Base-by-base conservation (phyloP, 306 rosid species). In the Luffa aegyptiaca region DNA sequence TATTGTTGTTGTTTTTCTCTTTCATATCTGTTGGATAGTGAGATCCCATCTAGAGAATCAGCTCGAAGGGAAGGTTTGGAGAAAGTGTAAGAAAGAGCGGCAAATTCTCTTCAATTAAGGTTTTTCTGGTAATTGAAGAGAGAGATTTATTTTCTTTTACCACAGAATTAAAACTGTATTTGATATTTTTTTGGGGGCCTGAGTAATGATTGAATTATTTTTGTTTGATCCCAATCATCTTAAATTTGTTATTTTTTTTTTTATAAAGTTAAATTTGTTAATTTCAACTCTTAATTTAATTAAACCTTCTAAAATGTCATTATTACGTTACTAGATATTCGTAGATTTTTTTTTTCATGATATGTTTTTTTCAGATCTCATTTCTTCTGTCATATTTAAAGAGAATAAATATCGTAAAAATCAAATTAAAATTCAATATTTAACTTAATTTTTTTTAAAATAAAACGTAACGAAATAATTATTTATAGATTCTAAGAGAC, bases 21-120 rank as follows among this genome's bases (percentile, higher is more conserved):
- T 51, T 72, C 59, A 26, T 48, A 72, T 48, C 78, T 51, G 8
- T 74, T 51, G 46, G 48, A 49, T 51, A 74, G 58, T 51, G 78
- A 74, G 78, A 74, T 31, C 78, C 78, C 78, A 74, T 51, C 63
- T 52, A 35, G 31, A 51, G 58, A 52, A 74, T 51, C 78, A 14
- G 59, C 44, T 48, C 42, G 5, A 31, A 26, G 21, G 3, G 58
- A 72, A 13, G 41, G 35, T 46, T n/a, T 1, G 37, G 75, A 26
- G 77, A 20, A 14, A 26, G 20, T 26, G 6, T 46, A 45, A 45
- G 1, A 21, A 71, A 71, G 26, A 11, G 39, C 31, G 6, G 20
- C 72, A 37, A 11, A 44, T 31, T 73, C 42, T 52, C 20, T 31
- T 10, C 20, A 7, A 11, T 4, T 4, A 26, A 72, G 12, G n/a